Percentiles rank a stretch among this genome's conserved stretches.
These are phyloP conservation scores for Aspergillus sclerotiicarbonarius DNA, from an alignment of 495 filamentous ascomycete species.

Conservation along the genomic window DNA sequence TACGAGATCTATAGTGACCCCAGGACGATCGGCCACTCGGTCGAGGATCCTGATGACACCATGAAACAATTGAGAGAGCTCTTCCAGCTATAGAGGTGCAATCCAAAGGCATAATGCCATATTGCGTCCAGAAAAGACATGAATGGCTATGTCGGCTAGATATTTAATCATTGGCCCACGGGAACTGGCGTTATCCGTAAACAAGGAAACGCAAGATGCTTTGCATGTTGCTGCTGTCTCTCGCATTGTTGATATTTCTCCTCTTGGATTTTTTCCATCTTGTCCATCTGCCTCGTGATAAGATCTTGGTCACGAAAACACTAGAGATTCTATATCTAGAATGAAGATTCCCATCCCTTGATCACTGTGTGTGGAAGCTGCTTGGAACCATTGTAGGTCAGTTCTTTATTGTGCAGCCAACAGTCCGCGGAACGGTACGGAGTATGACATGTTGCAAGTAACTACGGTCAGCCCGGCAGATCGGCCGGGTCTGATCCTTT, in stretches of 20 bases:
- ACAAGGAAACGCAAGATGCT: not conserved
- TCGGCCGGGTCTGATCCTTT: too few species aligned
- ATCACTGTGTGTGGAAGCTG: not conserved
- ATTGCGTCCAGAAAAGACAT: not conserved
- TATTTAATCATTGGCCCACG: not conserved
- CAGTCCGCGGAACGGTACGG: too few species aligned
- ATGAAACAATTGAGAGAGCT: slow-evolving; percentile 70
- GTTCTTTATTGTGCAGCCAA: too few species aligned
- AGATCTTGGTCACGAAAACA: not conserved
- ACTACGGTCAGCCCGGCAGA: too few species aligned
- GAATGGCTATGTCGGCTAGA: not conserved
- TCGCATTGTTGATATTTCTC: not conserved
- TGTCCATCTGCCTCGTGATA: not conserved
- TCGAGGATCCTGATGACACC: slow-evolving; percentile 79
- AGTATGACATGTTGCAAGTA: too few species aligned
- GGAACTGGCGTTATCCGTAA: not conserved
- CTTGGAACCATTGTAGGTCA: too few species aligned
- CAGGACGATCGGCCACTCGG: slow-evolving; percentile 79
- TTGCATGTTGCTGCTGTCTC: not conserved
- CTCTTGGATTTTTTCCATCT: not conserved
- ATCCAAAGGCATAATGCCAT: slow-evolving; percentile 15
- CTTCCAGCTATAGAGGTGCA: slow-evolving; percentile 62
- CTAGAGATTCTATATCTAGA: not conserved
- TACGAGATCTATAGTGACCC: slow-evolving; percentile 85
- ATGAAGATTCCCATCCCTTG: not conserved